Base-by-base conservation (phyloP, 352 stramenopile species). In the Globisporangium splendens region DNA sequence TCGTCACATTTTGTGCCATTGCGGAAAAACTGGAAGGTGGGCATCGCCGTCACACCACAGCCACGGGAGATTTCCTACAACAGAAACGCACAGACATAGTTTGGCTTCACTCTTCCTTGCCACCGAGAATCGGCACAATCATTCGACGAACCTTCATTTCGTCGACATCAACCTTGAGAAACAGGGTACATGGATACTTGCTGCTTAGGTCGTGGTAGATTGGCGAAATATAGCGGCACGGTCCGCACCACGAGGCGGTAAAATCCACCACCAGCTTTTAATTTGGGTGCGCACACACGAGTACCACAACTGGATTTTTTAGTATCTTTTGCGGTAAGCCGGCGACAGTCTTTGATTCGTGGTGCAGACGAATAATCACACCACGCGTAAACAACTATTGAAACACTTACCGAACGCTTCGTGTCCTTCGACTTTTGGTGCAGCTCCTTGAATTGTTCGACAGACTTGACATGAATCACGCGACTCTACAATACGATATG, bases 1-100 rank as follows among this genome's bases (percentile, higher is more conserved):
- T 98, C 88, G 55, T 97, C 86, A 31, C 93, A 87, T 70, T 93
- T 96, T 31, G 66, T 75, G 46, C 89, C 89, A 50, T 83, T 84
- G 65, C 96, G 94, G 69, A 88, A 98, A 64, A 98, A 93, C 59
- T 98, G 89, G 72, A 98, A 98, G n/a, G 95, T 98, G 8, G 95
- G 95, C 92, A 98, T 98, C 41, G 91, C 86, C 13, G 66, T 78
- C 66, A 98, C 89, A 22, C 83, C 89, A 64, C 81, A 92, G 11
- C 60, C 62, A 24, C 66, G 61, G 0, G 81, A 70, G 56, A 96
- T 77, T 39, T 89, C 65, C 51, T 91, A 15, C 12, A 33, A n/a
- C 5, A 35, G 28, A 35, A 2, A 31, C 24, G 7, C 28, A 14
- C 12, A 11, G 17, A n/a, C 10, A 22, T 14, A 20, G 5, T 35